Evolutionary conservation across 202 grass and related monocot species (phyloP), one percentile per base, ranked within the genome.

Genomic region (Musa balbisiana): DNA sequence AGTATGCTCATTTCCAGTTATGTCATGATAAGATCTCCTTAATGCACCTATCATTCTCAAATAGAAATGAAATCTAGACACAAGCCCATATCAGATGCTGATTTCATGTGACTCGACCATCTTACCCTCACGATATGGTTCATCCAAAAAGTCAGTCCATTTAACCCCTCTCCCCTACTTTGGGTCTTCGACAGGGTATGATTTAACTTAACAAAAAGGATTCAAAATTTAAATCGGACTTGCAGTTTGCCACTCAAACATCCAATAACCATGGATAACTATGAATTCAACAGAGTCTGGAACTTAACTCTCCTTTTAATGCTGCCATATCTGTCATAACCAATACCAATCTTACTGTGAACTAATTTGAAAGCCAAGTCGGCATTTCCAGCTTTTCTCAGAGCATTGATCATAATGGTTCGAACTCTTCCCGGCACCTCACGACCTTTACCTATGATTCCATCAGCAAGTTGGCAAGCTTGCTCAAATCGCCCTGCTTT

Each of bases 251-350:
- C 22, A 26, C 58, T 16, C 11, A 52, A 51, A 19, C 59, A 77
- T 23, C 75, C 19, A 53, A 52, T n/a, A 20, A 69, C 8, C 4
- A 3, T 52, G 8, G 5, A 24, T 65, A 0, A 26, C 60, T 77
- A 66, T 66, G 58, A 9, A 77, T 66, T 52, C 49, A 91, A 80
- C 72, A 93, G 53, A 52, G 90, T 93, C 69, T 86, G 90, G 73
- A 98, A 98, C 59, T 98, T 98, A 25, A 94, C 85, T 79, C 91
- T 87, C 84, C 85, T 85, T 76, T 94, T 94, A 72, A 98, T 85
- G 81, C 91, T 94, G 77, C 91, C 94, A 82, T 81, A 98, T 85
- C 94, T 86, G 26, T 89, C 88, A 73, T 98, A 98, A 5, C 88
- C 88, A 82, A 98, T 94, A 79, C 85, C 94, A 55, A 98, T 88